phyloP scores from a whole-genome alignment of 176 grass and related monocot genomes.

The Pontederia paniculata region DNA sequence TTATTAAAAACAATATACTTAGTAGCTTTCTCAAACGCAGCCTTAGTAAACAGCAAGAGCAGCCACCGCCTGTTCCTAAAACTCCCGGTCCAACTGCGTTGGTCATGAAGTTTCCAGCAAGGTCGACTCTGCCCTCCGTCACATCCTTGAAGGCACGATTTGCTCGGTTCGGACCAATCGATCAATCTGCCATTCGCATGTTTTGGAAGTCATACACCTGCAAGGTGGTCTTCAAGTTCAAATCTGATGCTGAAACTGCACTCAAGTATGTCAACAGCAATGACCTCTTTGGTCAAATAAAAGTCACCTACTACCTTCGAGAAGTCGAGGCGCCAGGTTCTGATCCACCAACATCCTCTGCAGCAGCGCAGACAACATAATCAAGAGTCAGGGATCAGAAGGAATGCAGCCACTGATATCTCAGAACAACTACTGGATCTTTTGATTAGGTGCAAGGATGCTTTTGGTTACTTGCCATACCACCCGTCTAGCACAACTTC shows the following conservation, averaged over 20 bases:
- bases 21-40: too few species aligned
- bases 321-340: conserved; percentile 29
- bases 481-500: conserved; percentile 39
- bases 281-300: conserved; percentile 57
- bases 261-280: conserved; percentile 46
- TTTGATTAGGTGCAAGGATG: too few species aligned
- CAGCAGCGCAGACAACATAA: background rate
- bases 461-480: too few species aligned
- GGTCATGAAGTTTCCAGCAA: conserved; percentile 70
- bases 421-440: too few species aligned
- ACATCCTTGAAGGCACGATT: conserved; percentile 87
- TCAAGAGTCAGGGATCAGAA: too few species aligned
- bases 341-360: conserved; percentile 5
- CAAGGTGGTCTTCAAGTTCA: conserved; percentile 71
- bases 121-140: conserved; percentile 66
- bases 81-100: conserved; percentile 48
- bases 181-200: conserved; percentile 59
- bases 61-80: conserved; percentile 18
- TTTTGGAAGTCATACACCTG: conserved; percentile 90
- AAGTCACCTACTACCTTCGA: conserved; percentile 45
- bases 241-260: conserved; percentile 51
- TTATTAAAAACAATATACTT: too few species aligned
- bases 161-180: conserved; percentile 66
- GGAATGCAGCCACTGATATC: too few species aligned
- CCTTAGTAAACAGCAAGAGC: conserved; percentile 32